These are phyloP conservation scores for Castanea mollissima DNA, from an alignment of 306 rosid genomes.

Conservation along the genomic window DNA sequence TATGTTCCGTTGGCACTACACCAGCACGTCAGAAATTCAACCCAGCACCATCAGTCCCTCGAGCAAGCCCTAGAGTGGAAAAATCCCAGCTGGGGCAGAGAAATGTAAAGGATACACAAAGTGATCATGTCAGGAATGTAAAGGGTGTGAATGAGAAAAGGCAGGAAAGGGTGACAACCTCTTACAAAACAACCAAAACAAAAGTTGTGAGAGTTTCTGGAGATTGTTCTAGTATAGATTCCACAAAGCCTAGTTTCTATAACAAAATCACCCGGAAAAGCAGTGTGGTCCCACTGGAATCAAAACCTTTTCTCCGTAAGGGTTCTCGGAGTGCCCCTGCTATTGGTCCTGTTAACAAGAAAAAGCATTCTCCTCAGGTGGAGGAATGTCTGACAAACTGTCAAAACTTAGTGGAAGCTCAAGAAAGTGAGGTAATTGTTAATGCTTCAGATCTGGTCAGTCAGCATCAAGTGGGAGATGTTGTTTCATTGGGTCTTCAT, in stretches of 20 bases:
- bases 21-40: slow-evolving; percentile 55
- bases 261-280: slow-evolving; percentile 82
- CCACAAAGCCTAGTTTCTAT: slow-evolving; percentile 48
- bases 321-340: slow-evolving; percentile 62
- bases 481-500: slow-evolving; percentile 29
- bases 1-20: slow-evolving; percentile 55
- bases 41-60: slow-evolving; percentile 46
- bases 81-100: slow-evolving; percentile 50
- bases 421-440: slow-evolving; percentile 45
- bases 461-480: slow-evolving; percentile 56
- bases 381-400: slow-evolving; percentile 45
- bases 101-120: slow-evolving; percentile 57
- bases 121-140: slow-evolving; percentile 33
- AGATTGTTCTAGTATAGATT: slow-evolving; percentile 42
- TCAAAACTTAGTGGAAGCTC: slow-evolving; percentile 45
- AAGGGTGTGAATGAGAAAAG: slow-evolving; percentile 58
- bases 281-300: slow-evolving; percentile 91
- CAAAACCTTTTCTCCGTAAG: slow-evolving; percentile 84
- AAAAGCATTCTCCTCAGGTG: slow-evolving; percentile 44
- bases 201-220: slow-evolving; percentile 48
- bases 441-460: slow-evolving; percentile 49
- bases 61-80: slow-evolving; percentile 47
- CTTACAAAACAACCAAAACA: slow-evolving; percentile 49
- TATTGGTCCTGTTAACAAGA: slow-evolving; percentile 52
- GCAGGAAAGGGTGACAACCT: slow-evolving; percentile 45